A percentile compares a stretch with the other conserved stretches of the same genome.
phyloP scores from a whole-genome alignment of 495 filamentous ascomycete genomes.

The Annulohypoxylon nitens region DNA sequence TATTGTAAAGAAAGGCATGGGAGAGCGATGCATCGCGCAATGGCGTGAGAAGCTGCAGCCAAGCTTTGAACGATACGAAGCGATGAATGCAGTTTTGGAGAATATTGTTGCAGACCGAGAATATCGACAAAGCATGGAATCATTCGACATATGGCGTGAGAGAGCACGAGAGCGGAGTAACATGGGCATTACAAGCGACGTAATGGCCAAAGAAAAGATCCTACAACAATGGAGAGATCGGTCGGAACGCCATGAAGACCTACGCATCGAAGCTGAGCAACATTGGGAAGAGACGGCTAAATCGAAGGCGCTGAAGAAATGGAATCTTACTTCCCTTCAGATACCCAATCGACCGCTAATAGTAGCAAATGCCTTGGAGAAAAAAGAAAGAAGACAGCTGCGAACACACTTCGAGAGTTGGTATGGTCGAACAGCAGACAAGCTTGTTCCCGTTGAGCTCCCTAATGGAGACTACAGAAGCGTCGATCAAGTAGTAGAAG shows the following conservation, averaged over 20 bases:
- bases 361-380: conserved; percentile 55
- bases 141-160: conserved; percentile 60
- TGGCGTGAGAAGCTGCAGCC: conserved; percentile 50
- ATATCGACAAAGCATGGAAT: conserved; percentile 51
- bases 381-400: conserved; percentile 64
- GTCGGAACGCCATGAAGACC: conserved; percentile 34
- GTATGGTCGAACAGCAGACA: conserved; percentile 64
- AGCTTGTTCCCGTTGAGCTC: conserved; percentile 49
- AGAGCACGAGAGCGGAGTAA: conserved; percentile 43
- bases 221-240: conserved; percentile 46
- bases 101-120: conserved; percentile 43
- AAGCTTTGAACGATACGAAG: conserved; percentile 42
- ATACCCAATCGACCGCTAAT: conserved; percentile 51
- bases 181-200: conserved; percentile 37
- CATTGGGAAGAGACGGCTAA: conserved; percentile 56
- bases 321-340: conserved; percentile 59
- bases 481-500: conserved; percentile 46
- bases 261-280: conserved; percentile 40
- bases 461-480: conserved; percentile 44
- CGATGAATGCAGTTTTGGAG: conserved; percentile 38
- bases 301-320: conserved; percentile 67
- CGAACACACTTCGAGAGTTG: conserved; percentile 71
- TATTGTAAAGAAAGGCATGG: conserved; percentile 51
- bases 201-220: conserved; percentile 55
- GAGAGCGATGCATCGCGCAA: conserved; percentile 46